Conservation (phyloP, 2,329 filamentous ascomycete genomes). For the Epichloe sp. region DNA sequence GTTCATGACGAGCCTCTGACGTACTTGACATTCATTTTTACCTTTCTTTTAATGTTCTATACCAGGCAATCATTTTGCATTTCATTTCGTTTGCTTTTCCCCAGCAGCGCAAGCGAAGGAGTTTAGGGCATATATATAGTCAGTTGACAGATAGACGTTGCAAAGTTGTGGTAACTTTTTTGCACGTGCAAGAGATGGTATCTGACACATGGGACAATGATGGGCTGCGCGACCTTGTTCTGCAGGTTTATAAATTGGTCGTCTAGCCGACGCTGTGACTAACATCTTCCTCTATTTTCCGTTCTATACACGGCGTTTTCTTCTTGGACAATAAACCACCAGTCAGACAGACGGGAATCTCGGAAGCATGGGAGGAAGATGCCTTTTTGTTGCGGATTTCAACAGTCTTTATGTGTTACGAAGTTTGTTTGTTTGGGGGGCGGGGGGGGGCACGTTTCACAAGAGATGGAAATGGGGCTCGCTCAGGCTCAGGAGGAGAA, state of each 20-base stretch:
- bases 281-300: background rate
- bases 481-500: background rate
- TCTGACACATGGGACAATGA: background rate
- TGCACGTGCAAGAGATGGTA: background rate
- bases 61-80: constrained; percentile 3
- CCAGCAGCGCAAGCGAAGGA: constrained; percentile 6
- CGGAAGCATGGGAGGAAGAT: background rate
- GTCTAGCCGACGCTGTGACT: background rate
- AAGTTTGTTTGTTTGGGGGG: background rate
- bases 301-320: background rate
- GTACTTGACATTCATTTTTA: background rate
- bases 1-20: background rate
- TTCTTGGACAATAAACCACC: background rate
- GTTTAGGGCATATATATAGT: constrained; percentile 5
- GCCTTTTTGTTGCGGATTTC: background rate
- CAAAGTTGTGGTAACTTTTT: background rate
- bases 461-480: too few species aligned
- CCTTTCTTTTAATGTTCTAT: background rate
- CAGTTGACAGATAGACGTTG: background rate
- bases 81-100: constrained; percentile 1
- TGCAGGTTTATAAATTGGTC: background rate
- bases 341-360: background rate
- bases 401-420: background rate
- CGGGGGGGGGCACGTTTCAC: too few species aligned
- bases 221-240: background rate